Conservation (phyloP, 169 alveolate species). For the Besnoitia besnoiti region DNA sequence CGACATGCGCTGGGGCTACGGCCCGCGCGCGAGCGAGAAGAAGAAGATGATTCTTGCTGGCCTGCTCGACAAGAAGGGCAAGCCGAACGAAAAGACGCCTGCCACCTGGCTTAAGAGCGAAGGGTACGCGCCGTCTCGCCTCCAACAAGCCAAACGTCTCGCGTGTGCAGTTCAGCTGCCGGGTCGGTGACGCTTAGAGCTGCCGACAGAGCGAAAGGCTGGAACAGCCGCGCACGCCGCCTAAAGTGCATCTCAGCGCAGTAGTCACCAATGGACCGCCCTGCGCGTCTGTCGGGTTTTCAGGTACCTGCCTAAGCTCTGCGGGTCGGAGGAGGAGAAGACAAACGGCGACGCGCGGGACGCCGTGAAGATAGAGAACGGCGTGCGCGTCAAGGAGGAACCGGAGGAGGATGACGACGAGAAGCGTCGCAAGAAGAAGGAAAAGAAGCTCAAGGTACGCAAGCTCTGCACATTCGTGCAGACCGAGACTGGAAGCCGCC, state of each 20-base stretch:
- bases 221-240: neutral
- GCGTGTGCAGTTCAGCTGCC: neutral
- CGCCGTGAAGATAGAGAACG: neutral
- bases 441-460: neutral
- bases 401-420: neutral
- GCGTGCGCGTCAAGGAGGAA: neutral
- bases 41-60: slow-evolving; percentile 89
- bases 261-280: too few species aligned
- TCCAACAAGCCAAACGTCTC: too few species aligned
- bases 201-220: neutral
- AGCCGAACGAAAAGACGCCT: slow-evolving; percentile 80
- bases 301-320: neutral
- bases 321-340: neutral
- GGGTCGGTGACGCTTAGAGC: neutral
- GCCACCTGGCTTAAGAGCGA: slow-evolving; percentile 57
- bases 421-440: neutral
- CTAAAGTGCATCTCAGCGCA: neutral
- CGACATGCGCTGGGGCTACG: slow-evolving; percentile 99
- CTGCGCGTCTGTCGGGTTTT: neutral
- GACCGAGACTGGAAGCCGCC: neutral
- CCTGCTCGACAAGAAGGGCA: slow-evolving; percentile 66
- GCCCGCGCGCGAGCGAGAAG: slow-evolving; percentile 98
- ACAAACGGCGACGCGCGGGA: neutral
- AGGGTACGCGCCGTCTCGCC: slow-evolving; percentile 25
- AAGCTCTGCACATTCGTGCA: neutral